A percentile compares a stretch with the other conserved stretches of the same genome.
phyloP scores from a whole-genome alignment of 2,329 filamentous ascomycete species.

The Coniella lustricola region DNA sequence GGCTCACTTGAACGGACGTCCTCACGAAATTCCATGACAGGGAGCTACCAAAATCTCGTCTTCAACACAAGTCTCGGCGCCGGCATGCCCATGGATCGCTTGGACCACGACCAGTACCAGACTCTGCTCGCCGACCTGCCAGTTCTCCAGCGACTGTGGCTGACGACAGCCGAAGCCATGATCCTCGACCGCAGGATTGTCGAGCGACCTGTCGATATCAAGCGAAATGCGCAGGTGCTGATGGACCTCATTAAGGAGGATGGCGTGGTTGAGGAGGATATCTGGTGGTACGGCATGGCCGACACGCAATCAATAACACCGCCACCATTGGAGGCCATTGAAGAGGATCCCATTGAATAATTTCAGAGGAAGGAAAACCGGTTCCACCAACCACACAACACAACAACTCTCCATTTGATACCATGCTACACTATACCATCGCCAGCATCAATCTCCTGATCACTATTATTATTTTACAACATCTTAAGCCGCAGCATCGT shows the following conservation, averaged over 20 bases:
- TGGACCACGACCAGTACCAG: constrained; percentile 43
- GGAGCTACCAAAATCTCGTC: constrained; percentile 33
- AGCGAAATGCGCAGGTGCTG: constrained; percentile 55
- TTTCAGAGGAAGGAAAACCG: too few species aligned
- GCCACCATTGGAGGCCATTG: constrained; percentile 42
- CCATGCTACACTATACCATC: not conserved
- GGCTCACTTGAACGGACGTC: constrained; percentile 11
- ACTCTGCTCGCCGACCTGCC: constrained; percentile 49
- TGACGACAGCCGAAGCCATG: constrained; percentile 54
- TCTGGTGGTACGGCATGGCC: constrained; percentile 53
- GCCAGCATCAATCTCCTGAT: not conserved
- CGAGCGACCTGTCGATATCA: constrained; percentile 51
- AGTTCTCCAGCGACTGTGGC: constrained; percentile 53
- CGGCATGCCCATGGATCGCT: constrained; percentile 55
- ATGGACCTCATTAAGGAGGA: constrained; percentile 59
- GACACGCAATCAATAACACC: constrained; percentile 49
- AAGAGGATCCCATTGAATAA: constrained; percentile 42
- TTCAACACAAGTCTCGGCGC: constrained; percentile 53
- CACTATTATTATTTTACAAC: not conserved
- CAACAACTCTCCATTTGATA: too few species aligned
- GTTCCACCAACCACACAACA: too few species aligned
- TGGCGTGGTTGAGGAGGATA: constrained; percentile 50
- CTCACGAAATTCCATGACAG: constrained; percentile 18
- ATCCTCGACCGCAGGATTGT: constrained; percentile 55
- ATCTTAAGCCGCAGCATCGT: constrained; percentile 7